A percentile compares a stretch with the other conserved stretches of the same genome.
These are phyloP conservation scores for Globomyces pollinis-pini DNA, from an alignment of 192 early-diverging fungal genomes.

Conservation along the genomic window DNA sequence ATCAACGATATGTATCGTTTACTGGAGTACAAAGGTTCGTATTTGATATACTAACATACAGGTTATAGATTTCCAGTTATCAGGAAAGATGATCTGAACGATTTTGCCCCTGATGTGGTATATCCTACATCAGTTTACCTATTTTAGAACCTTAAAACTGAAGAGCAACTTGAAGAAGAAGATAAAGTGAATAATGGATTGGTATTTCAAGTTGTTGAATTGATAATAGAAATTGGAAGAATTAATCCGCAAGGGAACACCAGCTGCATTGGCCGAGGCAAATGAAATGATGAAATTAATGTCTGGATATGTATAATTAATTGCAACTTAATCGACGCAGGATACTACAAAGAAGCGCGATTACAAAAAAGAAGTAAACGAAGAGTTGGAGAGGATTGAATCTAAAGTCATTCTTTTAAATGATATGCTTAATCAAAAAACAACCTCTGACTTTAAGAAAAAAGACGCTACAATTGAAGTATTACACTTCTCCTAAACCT, in stretches of 20 bases:
- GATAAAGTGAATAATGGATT: constrained; percentile 78
- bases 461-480: constrained; percentile 28
- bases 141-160: constrained; percentile 69
- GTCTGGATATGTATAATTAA: constrained; percentile 68
- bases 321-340: constrained; percentile 42
- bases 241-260: constrained; percentile 86
- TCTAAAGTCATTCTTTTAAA: constrained; percentile 64
- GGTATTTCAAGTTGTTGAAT: too few relatives aligned
- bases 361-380: constrained; percentile 74
- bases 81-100: not conserved
- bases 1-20: constrained; percentile 94
- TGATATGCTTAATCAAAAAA: constrained; percentile 70
- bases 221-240: constrained; percentile 99
- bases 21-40: constrained; percentile 74
- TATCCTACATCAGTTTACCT: not conserved
- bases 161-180: constrained; percentile 91
- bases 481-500: not conserved
- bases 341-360: constrained; percentile 55
- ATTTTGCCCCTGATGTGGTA: not conserved
- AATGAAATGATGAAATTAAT: constrained; percentile 98
- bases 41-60: too few relatives aligned
- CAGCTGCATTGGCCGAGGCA: constrained; percentile 87
- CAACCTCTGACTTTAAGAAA: constrained; percentile 34
- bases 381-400: constrained; percentile 76
- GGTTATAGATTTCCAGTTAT: constrained; percentile 14